Evolutionary conservation across 768 basidiomycete species (phyloP).

Genomic region (Dendrothele bispora): DNA sequence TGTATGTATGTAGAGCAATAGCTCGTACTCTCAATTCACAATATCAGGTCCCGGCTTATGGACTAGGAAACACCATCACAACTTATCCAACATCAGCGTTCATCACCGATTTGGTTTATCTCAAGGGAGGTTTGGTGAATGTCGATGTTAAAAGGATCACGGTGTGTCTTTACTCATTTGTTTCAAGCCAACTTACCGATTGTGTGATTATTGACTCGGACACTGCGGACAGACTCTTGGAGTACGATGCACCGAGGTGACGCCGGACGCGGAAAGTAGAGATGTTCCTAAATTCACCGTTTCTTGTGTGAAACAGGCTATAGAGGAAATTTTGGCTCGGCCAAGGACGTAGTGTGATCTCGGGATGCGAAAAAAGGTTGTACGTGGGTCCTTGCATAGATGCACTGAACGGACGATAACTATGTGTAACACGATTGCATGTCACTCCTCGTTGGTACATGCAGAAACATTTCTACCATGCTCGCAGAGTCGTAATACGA

Average conservation of each 20-base stretch:
- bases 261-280: conserved; percentile 13
- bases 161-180: conserved; percentile 34
- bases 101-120: conserved; percentile 81
- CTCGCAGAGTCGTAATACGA: too few species aligned
- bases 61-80: conserved; percentile 58
- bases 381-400: too few species aligned
- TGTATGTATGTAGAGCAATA: conserved; percentile 57
- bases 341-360: not conserved
- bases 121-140: conserved; percentile 58
- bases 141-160: conserved; percentile 63
- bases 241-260: conserved; percentile 57
- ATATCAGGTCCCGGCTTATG: conserved; percentile 52
- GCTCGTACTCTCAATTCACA: conserved; percentile 64
- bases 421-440: too few species aligned
- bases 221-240: conserved; percentile 48
- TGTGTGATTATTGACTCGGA: conserved; percentile 8
- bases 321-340: conserved; percentile 29
- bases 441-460: too few species aligned
- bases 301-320: conserved; percentile 40
- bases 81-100: conserved; percentile 78
- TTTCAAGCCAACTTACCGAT: not conserved
- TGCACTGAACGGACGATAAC: too few species aligned
- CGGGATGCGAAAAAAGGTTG: not conserved
- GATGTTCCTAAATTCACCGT: conserved; percentile 42
- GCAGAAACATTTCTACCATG: too few species aligned